Conservation (phyloP, 83 land plant species). For the Picea engelmannii region DNA sequence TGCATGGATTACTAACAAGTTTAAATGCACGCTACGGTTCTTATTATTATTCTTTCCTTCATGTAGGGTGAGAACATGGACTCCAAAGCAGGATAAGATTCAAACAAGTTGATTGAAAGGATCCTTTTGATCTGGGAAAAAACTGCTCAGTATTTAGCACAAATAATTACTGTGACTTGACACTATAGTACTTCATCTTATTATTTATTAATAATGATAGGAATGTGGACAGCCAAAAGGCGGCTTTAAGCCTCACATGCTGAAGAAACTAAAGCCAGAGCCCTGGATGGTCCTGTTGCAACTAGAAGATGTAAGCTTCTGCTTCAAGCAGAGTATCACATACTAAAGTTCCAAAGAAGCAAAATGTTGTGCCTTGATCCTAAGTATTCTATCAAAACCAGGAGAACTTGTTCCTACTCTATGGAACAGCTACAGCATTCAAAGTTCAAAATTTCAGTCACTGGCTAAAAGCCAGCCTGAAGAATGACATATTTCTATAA, state of each 20-base stretch:
- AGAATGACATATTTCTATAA: not conserved
- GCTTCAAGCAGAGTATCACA: not conserved
- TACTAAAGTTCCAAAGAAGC: no score
- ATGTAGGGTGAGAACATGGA: not conserved
- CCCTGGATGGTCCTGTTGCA: not conserved
- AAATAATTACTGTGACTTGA: not conserved
- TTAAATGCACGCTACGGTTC: not conserved
- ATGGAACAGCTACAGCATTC: not conserved
- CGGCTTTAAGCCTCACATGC: not conserved
- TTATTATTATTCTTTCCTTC: not conserved
- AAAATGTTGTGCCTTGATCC: not conserved
- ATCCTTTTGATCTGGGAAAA: not conserved
- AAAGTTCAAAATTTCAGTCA: not conserved
- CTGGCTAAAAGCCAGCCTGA: not conserved
- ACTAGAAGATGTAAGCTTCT: not conserved
- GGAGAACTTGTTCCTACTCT: not conserved
- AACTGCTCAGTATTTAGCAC: not conserved
- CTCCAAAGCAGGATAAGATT: not conserved
- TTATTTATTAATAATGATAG: not conserved
- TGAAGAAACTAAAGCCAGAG: not conserved
- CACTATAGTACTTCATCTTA: not conserved
- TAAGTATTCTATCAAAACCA: not conserved
- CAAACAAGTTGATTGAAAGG: not conserved
- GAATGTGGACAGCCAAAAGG: not conserved
- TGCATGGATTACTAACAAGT: not conserved